These are phyloP conservation scores for Colletotrichum chlorophyti DNA, from an alignment of 2,329 filamentous ascomycete genomes.

Conservation along the genomic window DNA sequence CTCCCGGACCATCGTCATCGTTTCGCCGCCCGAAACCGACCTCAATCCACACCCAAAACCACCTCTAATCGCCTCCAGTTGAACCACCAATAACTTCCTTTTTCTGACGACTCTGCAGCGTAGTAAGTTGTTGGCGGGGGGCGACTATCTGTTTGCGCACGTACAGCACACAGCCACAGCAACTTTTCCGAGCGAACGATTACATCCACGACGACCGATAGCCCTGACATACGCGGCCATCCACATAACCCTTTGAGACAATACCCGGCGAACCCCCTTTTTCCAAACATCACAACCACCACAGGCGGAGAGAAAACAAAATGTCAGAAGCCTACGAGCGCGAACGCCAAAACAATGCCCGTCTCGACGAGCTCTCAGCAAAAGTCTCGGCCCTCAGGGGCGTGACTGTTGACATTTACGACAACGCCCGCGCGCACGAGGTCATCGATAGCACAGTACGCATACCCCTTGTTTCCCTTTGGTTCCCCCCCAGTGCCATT, in stretches of 20 bases:
- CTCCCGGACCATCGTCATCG: conserved; percentile 17
- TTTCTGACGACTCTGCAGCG: no score
- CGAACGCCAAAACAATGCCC: conserved; percentile 91
- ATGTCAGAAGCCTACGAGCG: conserved; percentile 83
- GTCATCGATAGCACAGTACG: conserved; percentile 87
- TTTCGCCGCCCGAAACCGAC: conserved; percentile 11
- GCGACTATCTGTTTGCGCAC: no score
- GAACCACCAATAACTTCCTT: background rate
- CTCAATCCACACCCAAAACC: background rate
- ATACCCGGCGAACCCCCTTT: background rate
- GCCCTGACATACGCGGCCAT: no score
- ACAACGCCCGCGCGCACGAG: conserved; percentile 87
- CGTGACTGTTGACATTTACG: conserved; percentile 97
- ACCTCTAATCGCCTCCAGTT: no score
- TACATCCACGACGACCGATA: no score
- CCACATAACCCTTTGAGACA: no score
- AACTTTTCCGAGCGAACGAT: no score
- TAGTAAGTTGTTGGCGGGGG: no score
- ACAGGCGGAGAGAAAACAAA: conserved; percentile 25
- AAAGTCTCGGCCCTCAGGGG: conserved; percentile 93
- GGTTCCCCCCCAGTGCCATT: background rate
- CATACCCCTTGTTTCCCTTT: conserved; percentile 27
- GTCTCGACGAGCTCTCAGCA: conserved; percentile 85
- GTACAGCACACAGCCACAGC: no score
- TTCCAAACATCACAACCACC: background rate